A percentile compares a stretch with the other conserved stretches of the same genome.
phyloP scores from a whole-genome alignment of 2,329 filamentous ascomycete genomes.

The Aschersonia sp. region DNA sequence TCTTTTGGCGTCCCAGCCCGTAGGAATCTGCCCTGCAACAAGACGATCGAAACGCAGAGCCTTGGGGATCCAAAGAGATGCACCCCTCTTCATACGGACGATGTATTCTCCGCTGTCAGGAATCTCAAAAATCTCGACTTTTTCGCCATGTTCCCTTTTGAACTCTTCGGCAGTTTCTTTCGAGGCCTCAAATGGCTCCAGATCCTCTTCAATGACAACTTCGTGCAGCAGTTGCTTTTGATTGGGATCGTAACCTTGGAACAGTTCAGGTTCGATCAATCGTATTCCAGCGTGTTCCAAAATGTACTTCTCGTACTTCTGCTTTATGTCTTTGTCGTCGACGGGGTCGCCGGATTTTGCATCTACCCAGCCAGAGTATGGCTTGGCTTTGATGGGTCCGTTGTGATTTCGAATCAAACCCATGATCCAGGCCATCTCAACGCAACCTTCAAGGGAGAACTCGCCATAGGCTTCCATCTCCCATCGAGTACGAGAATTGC shows the following conservation, averaged over 20 bases:
- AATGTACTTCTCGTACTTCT: slow-evolving; percentile 94
- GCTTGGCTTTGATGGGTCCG: slow-evolving; percentile 86
- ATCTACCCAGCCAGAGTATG: slow-evolving; percentile 95
- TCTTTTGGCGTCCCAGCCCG: slow-evolving; percentile 90
- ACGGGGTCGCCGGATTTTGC: slow-evolving; percentile 88
- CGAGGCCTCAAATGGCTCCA: slow-evolving; percentile 92
- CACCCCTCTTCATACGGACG: slow-evolving; percentile 89
- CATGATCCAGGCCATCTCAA: slow-evolving; percentile 99
- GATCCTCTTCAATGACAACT: slow-evolving; percentile 91
- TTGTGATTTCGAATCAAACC: slow-evolving; percentile 98
- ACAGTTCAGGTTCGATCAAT: slow-evolving; percentile 92
- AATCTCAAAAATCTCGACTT: slow-evolving; percentile 95
- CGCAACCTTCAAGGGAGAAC: slow-evolving; percentile 93
- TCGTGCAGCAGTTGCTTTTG: slow-evolving; percentile 98
- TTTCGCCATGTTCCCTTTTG: slow-evolving; percentile 91
- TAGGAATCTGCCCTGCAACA: slow-evolving; percentile 91
- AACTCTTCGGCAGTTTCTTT: slow-evolving; percentile 97
- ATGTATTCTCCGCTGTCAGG: slow-evolving; percentile 88
- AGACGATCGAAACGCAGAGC: slow-evolving; percentile 93
- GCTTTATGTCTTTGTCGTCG: slow-evolving; percentile 95
- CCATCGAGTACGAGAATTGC: slow-evolving; percentile 95
- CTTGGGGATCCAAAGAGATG: slow-evolving; percentile 90
- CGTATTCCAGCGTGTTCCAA: slow-evolving; percentile 95
- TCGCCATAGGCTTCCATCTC: slow-evolving; percentile 97
- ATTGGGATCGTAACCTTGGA: slow-evolving; percentile 92